Evolutionary conservation across 2,329 filamentous ascomycete species (phyloP), one percentile per base, ranked within the genome.

Genomic region (Epichloe elymi): DNA sequence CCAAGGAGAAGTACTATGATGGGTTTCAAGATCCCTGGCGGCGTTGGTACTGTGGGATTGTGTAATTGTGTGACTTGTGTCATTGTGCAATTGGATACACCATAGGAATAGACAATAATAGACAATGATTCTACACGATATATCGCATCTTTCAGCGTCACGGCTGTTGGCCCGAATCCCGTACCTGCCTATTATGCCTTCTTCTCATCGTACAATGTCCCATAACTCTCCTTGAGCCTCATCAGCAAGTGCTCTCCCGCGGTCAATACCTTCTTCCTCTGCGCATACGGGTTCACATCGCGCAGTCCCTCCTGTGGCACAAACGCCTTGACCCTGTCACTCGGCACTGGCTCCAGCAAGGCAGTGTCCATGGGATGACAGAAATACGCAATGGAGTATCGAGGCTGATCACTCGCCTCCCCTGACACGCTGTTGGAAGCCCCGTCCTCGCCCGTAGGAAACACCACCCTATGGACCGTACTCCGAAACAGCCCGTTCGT

Each of bases 401-500:
- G 68, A 53, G 78, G 71, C 26, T 74, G 75, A 0, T 62, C 59
- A 35, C 68, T 73, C 4, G 65, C 68, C 62, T 78, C 77, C n/a
- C 71, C 74, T 2, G 63, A 54, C 1, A 69, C 62, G 8, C 33
- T 52, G 14, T 46, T 51, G 5, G 53, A 53, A 14, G 56, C 60
- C 6, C 56, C 59, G 5, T 17, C 33, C 5, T 45, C 44, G 26
- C 19, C 39, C 0, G 57, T 52, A 0, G 74, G 69, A 57, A 95
- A 93, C 0, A 91, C 81, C 33, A 97, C 93, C 11, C 91, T 75
- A 63, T 97, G 93, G 5, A 96, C 80, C 0, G 91, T 96, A 58
- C 84, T 89, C 59, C 88, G 85, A 55, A 97, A 75, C 45, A 96
- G 68, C 0, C 90, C 89, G 56, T 86, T 85, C 1, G 93, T 97